Evolutionary conservation across 257 asterid genomes (phyloP).

Genomic region (Striga asiatica): DNA sequence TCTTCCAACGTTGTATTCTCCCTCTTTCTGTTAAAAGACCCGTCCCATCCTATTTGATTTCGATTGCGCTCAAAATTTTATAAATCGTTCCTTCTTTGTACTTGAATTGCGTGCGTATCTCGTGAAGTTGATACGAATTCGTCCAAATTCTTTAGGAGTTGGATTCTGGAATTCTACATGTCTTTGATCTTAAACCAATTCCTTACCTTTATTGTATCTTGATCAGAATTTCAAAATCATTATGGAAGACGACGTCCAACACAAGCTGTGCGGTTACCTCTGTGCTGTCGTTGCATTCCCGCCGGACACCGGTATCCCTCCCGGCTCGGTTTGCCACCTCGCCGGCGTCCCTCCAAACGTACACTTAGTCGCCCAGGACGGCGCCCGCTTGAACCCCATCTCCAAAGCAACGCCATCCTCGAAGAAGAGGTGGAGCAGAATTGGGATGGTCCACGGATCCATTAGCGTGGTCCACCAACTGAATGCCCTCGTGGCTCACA

Average conservation of each 20-base stretch:
- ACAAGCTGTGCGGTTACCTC: constrained; percentile 76
- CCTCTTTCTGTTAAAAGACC: too few species aligned
- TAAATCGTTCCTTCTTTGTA: too few species aligned
- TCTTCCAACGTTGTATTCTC: too few species aligned
- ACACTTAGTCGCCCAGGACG: constrained; percentile 30
- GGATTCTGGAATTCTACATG: too few species aligned
- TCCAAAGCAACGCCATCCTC: constrained; percentile 15
- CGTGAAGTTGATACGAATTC: too few species aligned
- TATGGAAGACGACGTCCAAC: constrained; percentile 30
- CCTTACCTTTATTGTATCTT: too few species aligned
- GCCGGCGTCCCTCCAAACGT: constrained; percentile 26
- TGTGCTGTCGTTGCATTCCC: constrained; percentile 31
- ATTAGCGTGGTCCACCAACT: constrained; percentile 66
- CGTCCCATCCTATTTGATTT: too few species aligned
- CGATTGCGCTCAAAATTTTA: too few species aligned
- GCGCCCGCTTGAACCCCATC: constrained; percentile 35
- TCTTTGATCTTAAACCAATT: too few species aligned
- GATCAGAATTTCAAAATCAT: background rate
- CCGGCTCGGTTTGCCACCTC: constrained; percentile 37
- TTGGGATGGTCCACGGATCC: constrained; percentile 75
- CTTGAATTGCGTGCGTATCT: too few species aligned
- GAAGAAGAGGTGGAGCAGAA: constrained; percentile 42
- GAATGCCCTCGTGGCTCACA: constrained; percentile 40
- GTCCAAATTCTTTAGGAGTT: too few species aligned
- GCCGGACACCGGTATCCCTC: constrained; percentile 16